Conservation (phyloP, 2,329 filamentous ascomycete species). For the Elsinoe arachidis region DNA sequence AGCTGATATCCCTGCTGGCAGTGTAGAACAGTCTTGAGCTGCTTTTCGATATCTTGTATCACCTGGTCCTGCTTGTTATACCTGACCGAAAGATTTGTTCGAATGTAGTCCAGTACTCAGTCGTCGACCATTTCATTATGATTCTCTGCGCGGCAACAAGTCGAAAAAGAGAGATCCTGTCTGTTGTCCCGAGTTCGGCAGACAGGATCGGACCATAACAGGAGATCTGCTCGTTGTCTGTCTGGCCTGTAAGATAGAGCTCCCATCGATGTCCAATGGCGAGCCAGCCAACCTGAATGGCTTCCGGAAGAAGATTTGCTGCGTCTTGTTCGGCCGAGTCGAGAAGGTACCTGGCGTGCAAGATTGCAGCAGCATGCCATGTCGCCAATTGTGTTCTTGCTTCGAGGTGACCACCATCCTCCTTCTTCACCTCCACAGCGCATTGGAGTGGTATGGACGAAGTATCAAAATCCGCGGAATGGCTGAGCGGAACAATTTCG, state of each 20-base stretch:
- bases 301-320: not conserved
- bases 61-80: not conserved
- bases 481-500: too few species aligned
- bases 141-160: not conserved
- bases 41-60: too few species aligned
- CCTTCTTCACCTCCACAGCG: conserved; percentile 2
- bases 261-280: not conserved
- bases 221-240: not conserved
- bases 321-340: not conserved
- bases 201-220: not conserved
- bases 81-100: not conserved
- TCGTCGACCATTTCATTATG: not conserved
- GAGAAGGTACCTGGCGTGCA: not conserved
- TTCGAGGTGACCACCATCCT: not conserved
- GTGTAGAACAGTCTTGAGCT: too few species aligned
- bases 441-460: not conserved
- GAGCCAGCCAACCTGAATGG: not conserved
- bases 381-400: not conserved
- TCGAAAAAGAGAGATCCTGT: not conserved
- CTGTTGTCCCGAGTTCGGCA: not conserved
- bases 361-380: conserved; percentile 1
- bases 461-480: not conserved
- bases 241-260: not conserved
- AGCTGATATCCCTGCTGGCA: too few species aligned
- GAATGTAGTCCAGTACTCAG: conserved; percentile 1